Conservation (phyloP, 2,329 filamentous ascomycete genomes). For the Calonectria leucothoes region DNA sequence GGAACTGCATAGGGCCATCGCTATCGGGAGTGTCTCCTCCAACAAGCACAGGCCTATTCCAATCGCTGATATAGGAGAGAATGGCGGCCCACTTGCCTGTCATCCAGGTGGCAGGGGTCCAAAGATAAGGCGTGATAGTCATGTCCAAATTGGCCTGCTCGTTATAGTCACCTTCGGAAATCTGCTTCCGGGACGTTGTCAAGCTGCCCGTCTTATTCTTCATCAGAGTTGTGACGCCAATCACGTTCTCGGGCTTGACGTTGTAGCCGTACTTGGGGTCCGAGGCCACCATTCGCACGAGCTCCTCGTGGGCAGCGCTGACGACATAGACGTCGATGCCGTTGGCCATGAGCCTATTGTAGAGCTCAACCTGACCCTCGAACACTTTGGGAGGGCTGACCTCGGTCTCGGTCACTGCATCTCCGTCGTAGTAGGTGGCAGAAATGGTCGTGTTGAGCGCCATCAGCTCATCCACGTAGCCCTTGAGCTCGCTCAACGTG, state of each 20-base stretch:
- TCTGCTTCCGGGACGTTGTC: conserved; percentile 53
- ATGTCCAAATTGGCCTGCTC: conserved; percentile 51
- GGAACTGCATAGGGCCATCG: conserved; percentile 58
- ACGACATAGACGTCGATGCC: conserved; percentile 58
- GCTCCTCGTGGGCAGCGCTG: conserved; percentile 55
- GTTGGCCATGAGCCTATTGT: conserved; percentile 55
- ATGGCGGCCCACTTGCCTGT: conserved; percentile 57
- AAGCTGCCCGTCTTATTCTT: conserved; percentile 44
- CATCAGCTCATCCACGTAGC: conserved; percentile 60
- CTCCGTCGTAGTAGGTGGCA: conserved; percentile 51
- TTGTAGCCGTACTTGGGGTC: conserved; percentile 59
- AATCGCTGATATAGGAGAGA: conserved; percentile 54
- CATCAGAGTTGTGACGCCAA: conserved; percentile 55
- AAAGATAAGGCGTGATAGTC: conserved; percentile 54
- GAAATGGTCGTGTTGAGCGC: conserved; percentile 52
- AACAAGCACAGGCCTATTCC: conserved; percentile 55
- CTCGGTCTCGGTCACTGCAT: conserved; percentile 40
- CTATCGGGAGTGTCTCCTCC: conserved; percentile 57
- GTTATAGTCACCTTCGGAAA: conserved; percentile 50
- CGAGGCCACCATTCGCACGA: conserved; percentile 58
- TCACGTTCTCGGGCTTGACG: conserved; percentile 56
- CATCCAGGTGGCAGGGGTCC: conserved; percentile 57
- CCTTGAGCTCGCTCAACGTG: conserved; percentile 57
- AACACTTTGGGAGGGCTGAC: conserved; percentile 52
- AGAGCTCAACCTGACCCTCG: conserved; percentile 55